Evolutionary conservation across 2,329 filamentous ascomycete genomes (phyloP).

Genomic region (Aureobasidium leucospermi): DNA sequence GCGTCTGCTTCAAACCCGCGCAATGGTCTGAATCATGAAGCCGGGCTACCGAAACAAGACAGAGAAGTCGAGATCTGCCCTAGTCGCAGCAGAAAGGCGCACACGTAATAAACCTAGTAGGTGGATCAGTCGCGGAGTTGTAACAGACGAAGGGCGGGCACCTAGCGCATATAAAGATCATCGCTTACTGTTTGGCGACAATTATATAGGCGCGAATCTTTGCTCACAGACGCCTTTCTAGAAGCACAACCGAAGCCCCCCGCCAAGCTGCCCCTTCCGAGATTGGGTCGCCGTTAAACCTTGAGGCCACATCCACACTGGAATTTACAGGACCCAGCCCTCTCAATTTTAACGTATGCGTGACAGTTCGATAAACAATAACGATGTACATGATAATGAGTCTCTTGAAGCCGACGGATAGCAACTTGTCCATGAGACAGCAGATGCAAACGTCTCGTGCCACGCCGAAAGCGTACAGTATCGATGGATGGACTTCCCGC

Average conservation of each 20-base stretch:
- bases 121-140: not conserved
- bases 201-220: not conserved
- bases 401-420: constrained; percentile 2
- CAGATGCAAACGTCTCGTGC: constrained; percentile 13
- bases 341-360: constrained; percentile 7
- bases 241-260: constrained; percentile 10
- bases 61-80: not conserved
- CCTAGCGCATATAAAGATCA: constrained; percentile 4
- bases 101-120: not conserved
- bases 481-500: constrained; percentile 10
- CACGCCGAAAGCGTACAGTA: constrained; percentile 10
- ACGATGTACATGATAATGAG: constrained; percentile 3
- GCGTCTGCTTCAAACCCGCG: constrained; percentile 4
- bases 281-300: constrained; percentile 11
- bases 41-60: constrained; percentile 7
- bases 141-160: not conserved
- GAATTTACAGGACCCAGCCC: not conserved
- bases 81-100: not conserved
- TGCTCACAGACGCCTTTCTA: constrained; percentile 9
- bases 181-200: constrained; percentile 10
- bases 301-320: constrained; percentile 5
- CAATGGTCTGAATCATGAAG: constrained; percentile 5
- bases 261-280: constrained; percentile 7
- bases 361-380: constrained; percentile 11
- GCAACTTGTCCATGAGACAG: constrained; percentile 7